A percentile compares a stretch with the other conserved stretches of the same genome.
These are phyloP conservation scores for Lentinula edodes DNA, from an alignment of 768 basidiomycete species.

Conservation along the genomic window DNA sequence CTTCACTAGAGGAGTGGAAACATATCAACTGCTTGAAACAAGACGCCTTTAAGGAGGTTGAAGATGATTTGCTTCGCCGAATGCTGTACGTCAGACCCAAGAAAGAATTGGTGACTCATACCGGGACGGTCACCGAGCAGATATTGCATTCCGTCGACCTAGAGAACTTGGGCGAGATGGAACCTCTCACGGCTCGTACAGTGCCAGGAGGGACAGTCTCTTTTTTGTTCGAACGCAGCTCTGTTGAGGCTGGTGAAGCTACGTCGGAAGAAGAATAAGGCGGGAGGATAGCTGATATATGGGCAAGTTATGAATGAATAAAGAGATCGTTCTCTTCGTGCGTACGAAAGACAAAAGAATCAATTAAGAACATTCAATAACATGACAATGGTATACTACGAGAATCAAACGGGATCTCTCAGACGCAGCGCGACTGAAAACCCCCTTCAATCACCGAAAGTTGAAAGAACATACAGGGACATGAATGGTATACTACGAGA, in stretches of 20 bases:
- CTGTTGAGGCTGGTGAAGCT: constrained; percentile 6
- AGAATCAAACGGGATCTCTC: constrained; percentile 3
- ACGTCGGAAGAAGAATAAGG: background rate
- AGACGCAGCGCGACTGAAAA: background rate
- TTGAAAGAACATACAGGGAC: background rate
- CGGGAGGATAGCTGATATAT: background rate
- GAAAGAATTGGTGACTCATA: background rate
- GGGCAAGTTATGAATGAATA: too few relatives aligned
- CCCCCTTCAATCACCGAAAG: background rate
- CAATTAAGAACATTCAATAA: background rate
- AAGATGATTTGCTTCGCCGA: constrained; percentile 60
- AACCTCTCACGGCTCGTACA: constrained; percentile 25
- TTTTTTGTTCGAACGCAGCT: constrained; percentile 66
- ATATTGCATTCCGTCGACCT: constrained; percentile 42
- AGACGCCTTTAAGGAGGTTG: constrained; percentile 41
- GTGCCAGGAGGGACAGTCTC: constrained; percentile 67
- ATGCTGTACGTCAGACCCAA: constrained; percentile 27
- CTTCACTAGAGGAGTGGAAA: constrained; percentile 75
- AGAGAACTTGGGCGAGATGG: constrained; percentile 35
- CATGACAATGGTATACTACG: background rate
- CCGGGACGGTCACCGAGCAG: constrained; percentile 13
- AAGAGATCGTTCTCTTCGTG: background rate
- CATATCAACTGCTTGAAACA: constrained; percentile 70
- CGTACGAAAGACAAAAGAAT: background rate
- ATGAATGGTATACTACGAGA: background rate